Conservation (phyloP, 495 filamentous ascomycete species). For the Podospora pseudoanserina region DNA sequence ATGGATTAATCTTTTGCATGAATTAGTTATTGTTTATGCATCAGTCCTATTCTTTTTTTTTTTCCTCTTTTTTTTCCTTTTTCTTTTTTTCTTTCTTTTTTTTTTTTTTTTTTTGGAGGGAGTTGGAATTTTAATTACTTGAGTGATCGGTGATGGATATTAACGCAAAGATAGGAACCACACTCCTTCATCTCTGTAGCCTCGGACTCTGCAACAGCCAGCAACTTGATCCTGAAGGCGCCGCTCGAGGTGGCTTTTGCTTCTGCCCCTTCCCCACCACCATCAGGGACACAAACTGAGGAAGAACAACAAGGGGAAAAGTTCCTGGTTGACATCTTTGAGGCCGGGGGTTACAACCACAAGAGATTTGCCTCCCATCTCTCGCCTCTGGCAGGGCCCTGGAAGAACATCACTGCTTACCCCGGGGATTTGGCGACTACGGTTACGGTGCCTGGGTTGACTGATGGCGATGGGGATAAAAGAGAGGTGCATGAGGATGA, state of each 20-base stretch:
- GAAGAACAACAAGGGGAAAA: slow-evolving; percentile 18
- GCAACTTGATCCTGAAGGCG: slow-evolving; percentile 25
- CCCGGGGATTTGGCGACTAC: background rate
- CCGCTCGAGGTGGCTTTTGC: slow-evolving; percentile 27
- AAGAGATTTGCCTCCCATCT: slow-evolving; percentile 21
- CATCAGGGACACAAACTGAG: background rate
- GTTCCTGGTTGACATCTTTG: slow-evolving; percentile 39
- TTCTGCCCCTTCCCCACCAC: background rate
- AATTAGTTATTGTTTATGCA: no score
- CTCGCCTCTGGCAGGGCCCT: slow-evolving; percentile 44
- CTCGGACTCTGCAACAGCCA: slow-evolving; percentile 22
- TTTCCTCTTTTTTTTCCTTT: no score
- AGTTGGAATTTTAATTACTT: background rate
- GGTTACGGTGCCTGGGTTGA: background rate
- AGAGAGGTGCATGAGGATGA: slow-evolving; percentile 29
- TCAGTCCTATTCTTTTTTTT: no score
- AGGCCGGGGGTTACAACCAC: slow-evolving; percentile 37
- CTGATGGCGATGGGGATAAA: slow-evolving; percentile 4
- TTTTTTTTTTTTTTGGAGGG: no score
- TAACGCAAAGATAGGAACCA: slow-evolving; percentile 17
- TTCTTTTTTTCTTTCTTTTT: no score
- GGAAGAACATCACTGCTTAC: slow-evolving; percentile 26
- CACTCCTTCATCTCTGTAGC: slow-evolving; percentile 42
- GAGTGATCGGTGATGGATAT: no score
- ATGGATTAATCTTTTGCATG: no score